Base-by-base conservation (phyloP, 2,329 filamentous ascomycete genomes). In the Arachnomyces sp. region DNA sequence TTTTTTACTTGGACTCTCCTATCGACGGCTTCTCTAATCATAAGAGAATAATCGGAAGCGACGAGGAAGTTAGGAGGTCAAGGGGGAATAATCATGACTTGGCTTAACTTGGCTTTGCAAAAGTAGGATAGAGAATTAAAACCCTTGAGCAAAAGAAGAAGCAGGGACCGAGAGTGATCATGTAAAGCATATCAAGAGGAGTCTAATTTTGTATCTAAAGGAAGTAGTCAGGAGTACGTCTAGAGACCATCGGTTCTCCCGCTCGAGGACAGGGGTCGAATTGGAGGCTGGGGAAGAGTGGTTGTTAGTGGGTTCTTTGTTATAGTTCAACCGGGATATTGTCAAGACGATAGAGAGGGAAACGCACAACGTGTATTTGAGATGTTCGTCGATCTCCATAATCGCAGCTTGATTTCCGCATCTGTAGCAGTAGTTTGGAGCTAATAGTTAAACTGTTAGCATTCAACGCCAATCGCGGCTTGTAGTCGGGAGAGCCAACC, bases 391-490 rank as follows among this genome's bases (percentile, higher is more conserved):
- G 66, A 98, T 98, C 69, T 96, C 92, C 92, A 98, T 98, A 65
- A 98, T 96, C n/a, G 92, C 92, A 42, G 92, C 92, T 69, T 96
- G 92, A 69, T 98, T 98, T 61, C 92, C 92, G 62, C 92, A 98
- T 65, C 92, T 80, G 75, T 98, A 96, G 73, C 90, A 98, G 75
- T 98, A 98, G 66, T 90, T 90, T 48, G 85, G 85, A 39, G 85
- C 85, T 82, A 51, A 32, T n/a, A n/a, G n/a, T n/a, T n/a, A 48
- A 47, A 39, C 31, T 16, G 48, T 66, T 50, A 66, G 59, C 38
- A 12, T 32, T 50, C 37, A 9, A 35, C 18, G 8, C 28, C 29
- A n/a, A 21, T 34, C 36, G 14, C 50, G 15, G 31, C 18, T 18
- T 35, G 35, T 7, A 28, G 34, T n/a, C 16, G 38, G 35, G 13